Base-by-base conservation (phyloP, 225 moss, liverwort and hornwort genomes). In the Polytrichum formosum region DNA sequence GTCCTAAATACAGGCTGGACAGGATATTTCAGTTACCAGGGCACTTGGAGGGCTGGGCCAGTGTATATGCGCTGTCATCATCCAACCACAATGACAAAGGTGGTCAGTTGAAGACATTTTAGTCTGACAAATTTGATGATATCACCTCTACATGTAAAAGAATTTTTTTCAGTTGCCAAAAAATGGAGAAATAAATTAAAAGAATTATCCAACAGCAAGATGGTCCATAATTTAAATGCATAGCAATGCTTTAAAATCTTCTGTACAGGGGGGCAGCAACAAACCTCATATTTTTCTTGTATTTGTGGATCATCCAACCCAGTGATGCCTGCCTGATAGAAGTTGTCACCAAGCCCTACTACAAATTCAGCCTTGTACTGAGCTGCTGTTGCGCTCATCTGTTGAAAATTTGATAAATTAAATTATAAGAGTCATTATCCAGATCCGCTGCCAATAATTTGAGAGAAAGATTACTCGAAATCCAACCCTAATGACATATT, bases 271-370 rank as follows among this genome's bases (percentile, higher is more conserved):
- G 55, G 28, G 1, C 29, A 20, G 7, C 8, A 18, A 6, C 72
- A 6, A n/a, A 85, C 85, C 81, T 85, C 85, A 58, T 81, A 85
- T 61, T 79, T 65, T 29, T 46, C 69, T 68, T 66, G 55, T 16
- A 85, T 64, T 19, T 70, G 77, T 4, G 76, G 74, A 79, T 85
- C 85, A 10, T 82, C 74, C n/a, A 77, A 73, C 6, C 68, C 76
- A 18, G 55, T 29, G 23, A 85, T 73, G 18, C 85, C 85, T 22
- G 76, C 23, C 0, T 73, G 78, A 69, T 85, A 85, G 62, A 85
- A 82, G 62, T 85, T 85, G 21, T 85, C 85, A 22, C 85, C 85
- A 1, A 85, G 35, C 21, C 81, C 78, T 58, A 85, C 66, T 4
- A 85, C 77, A 66, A 85, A 85, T 64, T 77, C 63, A 13, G 73